phyloP scores from a whole-genome alignment of 1,139 yeast genomes.

The Suhomyces bokatorum region DNA sequence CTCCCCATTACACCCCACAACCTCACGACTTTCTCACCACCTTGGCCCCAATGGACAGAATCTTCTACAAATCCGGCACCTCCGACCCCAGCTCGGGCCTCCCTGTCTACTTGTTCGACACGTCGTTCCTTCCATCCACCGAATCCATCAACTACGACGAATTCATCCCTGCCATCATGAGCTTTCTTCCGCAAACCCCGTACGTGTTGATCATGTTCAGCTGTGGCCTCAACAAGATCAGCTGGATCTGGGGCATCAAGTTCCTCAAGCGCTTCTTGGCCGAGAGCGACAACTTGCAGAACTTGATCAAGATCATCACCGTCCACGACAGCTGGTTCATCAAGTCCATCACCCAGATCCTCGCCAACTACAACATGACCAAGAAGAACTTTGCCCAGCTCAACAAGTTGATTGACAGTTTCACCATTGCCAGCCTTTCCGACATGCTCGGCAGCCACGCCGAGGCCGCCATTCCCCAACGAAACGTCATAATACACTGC shows the following conservation, averaged over 20 bases:
- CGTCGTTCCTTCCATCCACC: constrained; percentile 71
- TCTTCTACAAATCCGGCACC: constrained; percentile 60
- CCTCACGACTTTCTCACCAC: not conserved
- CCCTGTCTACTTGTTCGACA: constrained; percentile 73
- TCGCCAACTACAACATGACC: constrained; percentile 51
- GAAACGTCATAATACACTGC: constrained; percentile 48
- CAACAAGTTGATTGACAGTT: constrained; percentile 33
- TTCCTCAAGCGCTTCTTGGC: constrained; percentile 71
- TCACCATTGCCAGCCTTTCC: constrained; percentile 18
- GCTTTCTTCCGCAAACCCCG: constrained; percentile 52
- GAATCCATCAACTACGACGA: constrained; percentile 42
- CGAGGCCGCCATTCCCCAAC: constrained; percentile 4
- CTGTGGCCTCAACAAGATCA: constrained; percentile 67
- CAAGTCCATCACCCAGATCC: constrained; percentile 73
- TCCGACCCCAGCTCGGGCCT: constrained; percentile 60
- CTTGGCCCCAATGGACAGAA: constrained; percentile 40
- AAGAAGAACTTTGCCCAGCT: constrained; percentile 32
- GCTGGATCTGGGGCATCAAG: constrained; percentile 80
- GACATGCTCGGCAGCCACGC: constrained; percentile 7
- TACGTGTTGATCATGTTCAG: constrained; percentile 74
- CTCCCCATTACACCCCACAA: not conserved
- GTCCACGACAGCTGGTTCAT: constrained; percentile 94
- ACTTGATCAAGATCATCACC: constrained; percentile 63
- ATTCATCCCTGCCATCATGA: constrained; percentile 42
- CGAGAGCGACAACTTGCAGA: constrained; percentile 40